These are phyloP conservation scores for Cymbopogon flexuosus DNA, from an alignment of 202 grass and related monocot genomes.

Conservation along the genomic window DNA sequence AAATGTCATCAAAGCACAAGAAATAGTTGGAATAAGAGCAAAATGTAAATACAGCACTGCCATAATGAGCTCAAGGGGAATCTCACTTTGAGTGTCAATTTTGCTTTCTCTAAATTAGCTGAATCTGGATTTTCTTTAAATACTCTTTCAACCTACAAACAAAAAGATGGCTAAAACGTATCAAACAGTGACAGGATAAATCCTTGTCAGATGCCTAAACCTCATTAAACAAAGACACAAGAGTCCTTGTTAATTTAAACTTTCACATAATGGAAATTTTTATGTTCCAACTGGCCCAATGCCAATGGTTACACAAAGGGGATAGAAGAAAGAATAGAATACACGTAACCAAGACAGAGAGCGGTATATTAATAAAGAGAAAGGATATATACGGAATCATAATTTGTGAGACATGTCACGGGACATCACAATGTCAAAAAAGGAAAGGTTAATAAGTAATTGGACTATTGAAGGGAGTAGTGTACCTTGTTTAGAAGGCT, in stretches of 20 bases:
- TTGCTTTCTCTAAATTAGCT: constrained; percentile 54
- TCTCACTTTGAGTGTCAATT: constrained; percentile 48
- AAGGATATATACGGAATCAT: neutral
- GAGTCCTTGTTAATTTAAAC: neutral
- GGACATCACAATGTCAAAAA: neutral
- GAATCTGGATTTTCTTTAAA: constrained; percentile 46
- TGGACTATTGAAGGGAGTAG: neutral
- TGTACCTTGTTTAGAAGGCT: constrained; percentile 49
- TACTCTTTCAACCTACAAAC: constrained; percentile 44
- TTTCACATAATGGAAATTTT: neutral
- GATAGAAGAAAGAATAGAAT: neutral
- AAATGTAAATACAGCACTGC: neutral
- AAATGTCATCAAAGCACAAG: constrained; percentile 7
- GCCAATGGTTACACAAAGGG: constrained; percentile 7
- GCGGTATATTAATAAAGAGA: neutral
- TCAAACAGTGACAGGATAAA: neutral
- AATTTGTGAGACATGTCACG: neutral
- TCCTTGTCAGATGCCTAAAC: neutral
- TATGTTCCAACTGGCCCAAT: neutral
- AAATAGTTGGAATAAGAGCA: neutral
- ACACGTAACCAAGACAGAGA: neutral
- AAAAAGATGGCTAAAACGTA: constrained; percentile 8
- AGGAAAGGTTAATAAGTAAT: neutral
- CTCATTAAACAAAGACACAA: neutral
- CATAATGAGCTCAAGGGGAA: neutral